Evolutionary conservation across 106 monocot genomes (phyloP).

Genomic region (Allium cepa): DNA sequence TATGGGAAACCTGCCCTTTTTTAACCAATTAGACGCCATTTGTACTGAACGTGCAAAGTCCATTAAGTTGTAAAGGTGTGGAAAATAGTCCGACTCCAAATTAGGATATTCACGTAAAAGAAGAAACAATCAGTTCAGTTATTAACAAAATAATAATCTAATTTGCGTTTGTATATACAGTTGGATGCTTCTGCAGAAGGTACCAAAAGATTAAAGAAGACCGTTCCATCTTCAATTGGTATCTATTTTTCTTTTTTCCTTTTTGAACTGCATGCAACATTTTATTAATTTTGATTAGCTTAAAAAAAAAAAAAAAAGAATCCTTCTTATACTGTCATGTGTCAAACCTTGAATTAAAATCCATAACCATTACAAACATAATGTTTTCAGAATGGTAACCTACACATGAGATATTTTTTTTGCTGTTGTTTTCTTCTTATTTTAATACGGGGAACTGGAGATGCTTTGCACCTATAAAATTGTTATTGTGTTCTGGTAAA

Average conservation of each 20-base stretch:
- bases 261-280: neutral
- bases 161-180: conserved; percentile 14
- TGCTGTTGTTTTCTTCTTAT: too few relatives aligned
- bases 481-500: too few relatives aligned
- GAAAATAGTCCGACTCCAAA: neutral
- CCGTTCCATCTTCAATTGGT: conserved; percentile 28
- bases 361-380: too few relatives aligned
- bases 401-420: too few relatives aligned
- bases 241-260: neutral
- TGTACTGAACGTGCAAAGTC: neutral
- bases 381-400: too few relatives aligned
- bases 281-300: neutral
- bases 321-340: neutral
- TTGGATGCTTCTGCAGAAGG: conserved; percentile 11
- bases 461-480: too few relatives aligned
- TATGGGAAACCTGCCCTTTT: neutral
- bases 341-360: too few relatives aligned
- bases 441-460: too few relatives aligned
- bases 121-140: neutral
- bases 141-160: neutral
- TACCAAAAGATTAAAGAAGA: conserved; percentile 28
- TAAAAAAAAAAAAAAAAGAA: neutral
- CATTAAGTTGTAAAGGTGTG: neutral
- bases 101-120: neutral
- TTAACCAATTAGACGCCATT: neutral